Conservation (phyloP, 441 rosid species). For the Hura crepitans region DNA sequence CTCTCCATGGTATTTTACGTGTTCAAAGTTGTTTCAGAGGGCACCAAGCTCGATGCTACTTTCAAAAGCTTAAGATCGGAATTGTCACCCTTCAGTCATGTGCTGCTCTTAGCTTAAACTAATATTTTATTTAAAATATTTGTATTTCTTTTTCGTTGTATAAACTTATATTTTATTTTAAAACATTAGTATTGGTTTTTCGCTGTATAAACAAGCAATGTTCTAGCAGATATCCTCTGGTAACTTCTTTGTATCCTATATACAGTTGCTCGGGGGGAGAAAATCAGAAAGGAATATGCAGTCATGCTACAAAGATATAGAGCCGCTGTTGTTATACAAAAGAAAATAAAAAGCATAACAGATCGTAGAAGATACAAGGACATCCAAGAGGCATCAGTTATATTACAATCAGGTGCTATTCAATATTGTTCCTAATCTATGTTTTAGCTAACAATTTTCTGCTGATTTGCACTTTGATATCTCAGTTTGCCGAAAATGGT, state of each 20-base stretch:
- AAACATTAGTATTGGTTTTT: neutral
- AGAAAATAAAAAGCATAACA: conserved; percentile 49
- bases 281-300: conserved; percentile 58
- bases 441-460: neutral
- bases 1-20: conserved; percentile 89
- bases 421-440: conserved; percentile 15
- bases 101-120: conserved; percentile 29
- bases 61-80: conserved; percentile 63
- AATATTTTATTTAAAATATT: neutral
- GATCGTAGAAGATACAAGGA: conserved; percentile 45
- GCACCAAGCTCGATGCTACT: conserved; percentile 64
- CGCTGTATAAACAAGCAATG: neutral
- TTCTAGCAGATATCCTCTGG: neutral
- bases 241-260: conserved; percentile 18
- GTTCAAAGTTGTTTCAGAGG: conserved; percentile 98
- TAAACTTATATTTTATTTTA: conserved; percentile 4
- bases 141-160: neutral
- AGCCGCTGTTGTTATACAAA: conserved; percentile 85
- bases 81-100: conserved; percentile 77
- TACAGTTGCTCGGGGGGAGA: conserved; percentile 80
- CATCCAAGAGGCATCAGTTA: conserved; percentile 50
- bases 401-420: conserved; percentile 70
- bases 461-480: conserved; percentile 20
- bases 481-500: conserved; percentile 5
- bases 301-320: conserved; percentile 58